Evolutionary conservation across 139 green algal genomes (phyloP), one percentile per base, ranked within the genome.

Genomic region (Chlamydomonas sphaeroides): DNA sequence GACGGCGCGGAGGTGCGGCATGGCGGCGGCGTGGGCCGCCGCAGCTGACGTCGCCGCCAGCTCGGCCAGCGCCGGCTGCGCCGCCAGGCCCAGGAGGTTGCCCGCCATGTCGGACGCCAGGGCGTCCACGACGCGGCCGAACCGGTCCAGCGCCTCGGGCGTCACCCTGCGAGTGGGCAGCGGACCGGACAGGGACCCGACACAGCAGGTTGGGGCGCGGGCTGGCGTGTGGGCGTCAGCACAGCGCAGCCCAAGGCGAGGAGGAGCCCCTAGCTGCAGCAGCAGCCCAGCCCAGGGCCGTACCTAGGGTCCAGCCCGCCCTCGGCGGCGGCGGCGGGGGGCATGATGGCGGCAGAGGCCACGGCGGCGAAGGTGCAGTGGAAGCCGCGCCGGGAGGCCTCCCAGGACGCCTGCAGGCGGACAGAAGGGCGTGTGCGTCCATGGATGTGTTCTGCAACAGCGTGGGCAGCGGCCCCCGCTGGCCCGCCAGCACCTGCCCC

Each of bases 101-200:
- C 35, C 36, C 20, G 66, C 79, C 81, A 77, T 68, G 76, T 62
- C 42, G 32, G 57, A 25, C 28, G 74, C 74, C 8, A 80, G 74
- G 14, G 15, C 51, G 17, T 61, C 59, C 20, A 61, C 59, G 30
- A 70, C 59, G 18, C 32, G 38, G 17, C 41, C 59, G 74, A 80
- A 80, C 30, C 72, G 56, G 5, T 45, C 48, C 28, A 61, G 4
- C 28, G 41, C 28, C 28, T 42, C 42, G n/a, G 41, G 28, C 2
- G 68, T 42, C 32, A 63, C 68, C n/a, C 53, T 30, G 17, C 68
- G 53, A 30, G 53, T 62, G 53, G 53, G 53, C n/a, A n/a, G n/a
- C n/a, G n/a, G n/a, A n/a, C n/a, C n/a, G n/a, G n/a, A n/a, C n/a
- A n/a, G n/a, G n/a, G n/a, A n/a, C n/a, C n/a, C n/a, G n/a, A n/a